Evolutionary conservation across 164 flowering plant species (phyloP), one percentile per base, ranked within the genome.

Genomic region (Nelumbo lutea): DNA sequence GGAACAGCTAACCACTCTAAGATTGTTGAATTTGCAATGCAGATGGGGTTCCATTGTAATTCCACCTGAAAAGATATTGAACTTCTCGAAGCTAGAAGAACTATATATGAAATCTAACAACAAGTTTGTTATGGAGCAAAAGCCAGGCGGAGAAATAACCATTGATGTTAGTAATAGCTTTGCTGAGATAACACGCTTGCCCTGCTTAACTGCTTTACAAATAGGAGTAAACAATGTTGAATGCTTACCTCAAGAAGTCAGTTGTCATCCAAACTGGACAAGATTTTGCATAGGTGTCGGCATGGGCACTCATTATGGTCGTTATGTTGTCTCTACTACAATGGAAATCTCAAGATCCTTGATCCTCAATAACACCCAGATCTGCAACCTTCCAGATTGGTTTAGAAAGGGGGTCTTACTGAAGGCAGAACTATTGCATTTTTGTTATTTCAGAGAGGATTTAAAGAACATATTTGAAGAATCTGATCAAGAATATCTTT

Each of bases 21-120:
- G 14, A 44, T 14, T 53, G 10, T 53, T 70, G 42, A 55, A 70
- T 45, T 43, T 70, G 44, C 55, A 53, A 27, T 15, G 6, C 9
- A 38, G 42, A 27, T 27, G 27, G 43, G 5, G 44, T 2, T 40
- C 27, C 15, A 7, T 6, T 43, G 6, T 6, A 8, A 62, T 70
- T 11, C 44, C 67, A 27, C 5, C 61, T 1, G 11, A 55, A 3
- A 27, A 43, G 5, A 53, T 70, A 43, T 62, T 53, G 38, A 52
- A 39, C 15, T n/a, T 70, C 9, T 42, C 66, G 11, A 51, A 27
- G 39, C 27, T 70, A 10, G 72, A 70, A 44, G 61, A 62, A 43
- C 45, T 70, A 11, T 41, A 62, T 9, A 62, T 55, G 61, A 42
- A 42, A 27, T 27, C 27, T 27, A 27, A 27, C 27, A 27, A 27